Evolutionary conservation across 2,329 filamentous ascomycete genomes (phyloP).

Genomic region (Talaromyces sp.): DNA sequence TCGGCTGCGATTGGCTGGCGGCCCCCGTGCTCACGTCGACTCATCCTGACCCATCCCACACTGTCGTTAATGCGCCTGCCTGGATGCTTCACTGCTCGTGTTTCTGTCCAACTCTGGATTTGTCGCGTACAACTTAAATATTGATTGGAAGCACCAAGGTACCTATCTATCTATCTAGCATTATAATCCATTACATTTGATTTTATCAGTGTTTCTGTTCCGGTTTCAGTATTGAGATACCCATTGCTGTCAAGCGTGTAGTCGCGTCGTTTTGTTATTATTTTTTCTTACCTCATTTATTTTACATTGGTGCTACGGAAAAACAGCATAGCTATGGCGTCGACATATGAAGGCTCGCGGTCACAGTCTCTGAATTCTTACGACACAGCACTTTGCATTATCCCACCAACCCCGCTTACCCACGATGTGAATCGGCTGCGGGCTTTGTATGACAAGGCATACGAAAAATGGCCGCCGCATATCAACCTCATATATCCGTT

Average conservation of each 20-base stretch:
- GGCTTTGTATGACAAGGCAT: conserved; percentile 58
- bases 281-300: neutral
- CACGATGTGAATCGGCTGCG: conserved; percentile 51
- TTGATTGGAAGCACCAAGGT: neutral
- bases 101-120: too few species aligned
- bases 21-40: conserved; percentile 5
- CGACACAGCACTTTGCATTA: conserved; percentile 57
- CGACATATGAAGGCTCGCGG: neutral
- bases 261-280: neutral
- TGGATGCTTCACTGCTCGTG: neutral
- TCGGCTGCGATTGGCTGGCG: neutral
- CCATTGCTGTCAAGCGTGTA: neutral
- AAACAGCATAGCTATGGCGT: conserved; percentile 1
- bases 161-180: neutral
- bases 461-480: conserved; percentile 61
- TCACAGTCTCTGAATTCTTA: conserved; percentile 33
- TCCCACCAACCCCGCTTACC: conserved; percentile 50
- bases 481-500: conserved; percentile 65
- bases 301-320: neutral
- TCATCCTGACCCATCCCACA: conserved; percentile 9
- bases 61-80: neutral
- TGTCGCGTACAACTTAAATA: neutral
- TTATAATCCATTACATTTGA: neutral
- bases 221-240: neutral
- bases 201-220: neutral